Base-by-base conservation (phyloP, 495 filamentous ascomycete species). In the Eremomyces bilateralis region DNA sequence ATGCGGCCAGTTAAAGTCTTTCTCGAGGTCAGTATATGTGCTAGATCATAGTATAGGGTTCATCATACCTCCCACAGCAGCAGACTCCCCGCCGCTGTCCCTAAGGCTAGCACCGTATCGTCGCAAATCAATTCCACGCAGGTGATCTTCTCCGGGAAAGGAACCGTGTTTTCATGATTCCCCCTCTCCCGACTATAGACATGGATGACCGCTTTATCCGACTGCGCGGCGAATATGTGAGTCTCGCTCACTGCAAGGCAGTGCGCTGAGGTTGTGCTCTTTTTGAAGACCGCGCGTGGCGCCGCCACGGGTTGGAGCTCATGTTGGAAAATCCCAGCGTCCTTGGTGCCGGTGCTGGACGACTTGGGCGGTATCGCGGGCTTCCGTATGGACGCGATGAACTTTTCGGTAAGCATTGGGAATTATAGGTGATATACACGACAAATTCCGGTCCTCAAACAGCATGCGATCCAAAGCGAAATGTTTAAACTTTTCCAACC, bases 161-260 rank as follows among this genome's bases (percentile, higher is more conserved):
- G 76, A 6, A 92, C 69, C 15, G 78, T 61, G 4, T 79, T 75
- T 53, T 94, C 85, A 47, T 90, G 77, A 42, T 76, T 88, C 12
- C 78, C 77, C 31, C 76, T 77, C 36, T 74, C 63, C 32, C 82
- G 65, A 34, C 67, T 79, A 50, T 93, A 95, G 35, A 97, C 78
- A 57, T 94, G 80, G 4, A 97, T 62, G 20, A 90, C 73, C 1
- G 82, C 80, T 53, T 94, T 95, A 24, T 80, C 83, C 11, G 69
- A 65, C 49, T 97, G 88, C 4, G 78, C 85, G 1, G 85, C 72
- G 46, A 90, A 97, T 21, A 95, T 64, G 50, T 97, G 88, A 15
- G 74, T 73, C 25, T 70, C 62, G 49, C 67, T 93, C 38, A 80
- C 65, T 20, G 80, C 88, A 18, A 97, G 57, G 41, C 79, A 74